Evolutionary conservation across 768 basidiomycete species (phyloP).

Genomic region (Crucibulum laeve): DNA sequence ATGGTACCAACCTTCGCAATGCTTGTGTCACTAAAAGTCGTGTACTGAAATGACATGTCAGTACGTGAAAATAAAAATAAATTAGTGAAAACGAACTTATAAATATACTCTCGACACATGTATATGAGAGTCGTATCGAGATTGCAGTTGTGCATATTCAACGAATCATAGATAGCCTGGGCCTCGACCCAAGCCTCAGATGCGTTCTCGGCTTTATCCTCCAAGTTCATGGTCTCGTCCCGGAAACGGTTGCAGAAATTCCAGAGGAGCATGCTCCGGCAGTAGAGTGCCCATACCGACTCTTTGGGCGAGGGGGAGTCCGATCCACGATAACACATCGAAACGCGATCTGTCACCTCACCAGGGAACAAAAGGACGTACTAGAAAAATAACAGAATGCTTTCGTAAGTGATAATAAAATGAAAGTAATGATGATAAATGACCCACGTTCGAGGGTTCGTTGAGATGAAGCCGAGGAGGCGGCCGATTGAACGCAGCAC

Average conservation of each 20-base stretch:
- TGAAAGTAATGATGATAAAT: too few species aligned
- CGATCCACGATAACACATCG: slow-evolving; percentile 31
- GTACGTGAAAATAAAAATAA: slow-evolving; percentile 5
- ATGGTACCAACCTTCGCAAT: slow-evolving; percentile 53
- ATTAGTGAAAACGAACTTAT: slow-evolving; percentile 50
- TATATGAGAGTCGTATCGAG: slow-evolving; percentile 65
- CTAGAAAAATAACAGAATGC: slow-evolving; percentile 23
- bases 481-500: slow-evolving; percentile 58
- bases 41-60: slow-evolving; percentile 34
- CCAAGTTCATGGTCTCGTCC: slow-evolving; percentile 33
- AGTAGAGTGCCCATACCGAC: slow-evolving; percentile 78
- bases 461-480: slow-evolving; percentile 54
- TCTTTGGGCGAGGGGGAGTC: slow-evolving; percentile 62
- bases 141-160: slow-evolving; percentile 68
- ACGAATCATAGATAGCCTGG: slow-evolving; percentile 58
- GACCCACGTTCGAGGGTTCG: slow-evolving; percentile 60
- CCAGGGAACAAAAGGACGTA: slow-evolving; percentile 71
- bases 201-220: slow-evolving; percentile 56
- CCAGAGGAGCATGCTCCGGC: slow-evolving; percentile 80
- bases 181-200: slow-evolving; percentile 65
- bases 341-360: slow-evolving; percentile 53
- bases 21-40: slow-evolving; percentile 62
- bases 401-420: background rate
- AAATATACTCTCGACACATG: slow-evolving; percentile 65
- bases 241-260: slow-evolving; percentile 58